A percentile compares a stretch with the other conserved stretches of the same genome.
Conservation (phyloP, 208 protist genomes). For the Kentomonas sorsogonicus region DNA sequence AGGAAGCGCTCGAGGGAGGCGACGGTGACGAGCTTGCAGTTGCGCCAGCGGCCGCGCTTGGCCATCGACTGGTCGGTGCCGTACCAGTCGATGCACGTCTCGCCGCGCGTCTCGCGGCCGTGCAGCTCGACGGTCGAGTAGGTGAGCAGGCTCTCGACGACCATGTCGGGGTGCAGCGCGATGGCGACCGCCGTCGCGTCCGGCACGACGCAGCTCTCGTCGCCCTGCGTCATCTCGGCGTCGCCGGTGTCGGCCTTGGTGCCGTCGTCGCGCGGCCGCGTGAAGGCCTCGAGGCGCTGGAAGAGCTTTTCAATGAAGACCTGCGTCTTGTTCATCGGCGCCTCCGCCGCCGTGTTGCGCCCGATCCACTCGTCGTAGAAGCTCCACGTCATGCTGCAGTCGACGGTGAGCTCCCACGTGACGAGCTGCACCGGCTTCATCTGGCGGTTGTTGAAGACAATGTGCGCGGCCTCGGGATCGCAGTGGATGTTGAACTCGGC, state of each 20-base stretch:
- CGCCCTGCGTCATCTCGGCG: constrained; percentile 64
- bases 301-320: constrained; percentile 73
- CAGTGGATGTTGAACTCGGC: constrained; percentile 86
- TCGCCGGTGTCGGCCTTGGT: constrained; percentile 68
- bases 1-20: constrained; percentile 33
- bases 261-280: constrained; percentile 51
- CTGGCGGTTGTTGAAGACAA: constrained; percentile 57
- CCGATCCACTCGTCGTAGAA: constrained; percentile 72
- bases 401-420: constrained; percentile 73
- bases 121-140: constrained; percentile 70
- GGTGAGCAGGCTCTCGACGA: constrained; percentile 58
- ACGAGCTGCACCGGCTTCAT: constrained; percentile 58
- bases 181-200: constrained; percentile 70
- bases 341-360: constrained; percentile 7
- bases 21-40: constrained; percentile 57
- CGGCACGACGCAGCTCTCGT: constrained; percentile 77
- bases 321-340: constrained; percentile 44
- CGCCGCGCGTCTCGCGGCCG: constrained; percentile 60
- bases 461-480: constrained; percentile 78
- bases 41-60: constrained; percentile 73
- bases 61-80: constrained; percentile 82
- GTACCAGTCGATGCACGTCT: constrained; percentile 78
- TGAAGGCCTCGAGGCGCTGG: constrained; percentile 64
- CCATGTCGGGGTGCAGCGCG: constrained; percentile 43
- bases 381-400: constrained; percentile 68